Evolutionary conservation across 495 filamentous ascomycete genomes (phyloP), one percentile per base, ranked within the genome.

Genomic region (Articulospora tetracladia): DNA sequence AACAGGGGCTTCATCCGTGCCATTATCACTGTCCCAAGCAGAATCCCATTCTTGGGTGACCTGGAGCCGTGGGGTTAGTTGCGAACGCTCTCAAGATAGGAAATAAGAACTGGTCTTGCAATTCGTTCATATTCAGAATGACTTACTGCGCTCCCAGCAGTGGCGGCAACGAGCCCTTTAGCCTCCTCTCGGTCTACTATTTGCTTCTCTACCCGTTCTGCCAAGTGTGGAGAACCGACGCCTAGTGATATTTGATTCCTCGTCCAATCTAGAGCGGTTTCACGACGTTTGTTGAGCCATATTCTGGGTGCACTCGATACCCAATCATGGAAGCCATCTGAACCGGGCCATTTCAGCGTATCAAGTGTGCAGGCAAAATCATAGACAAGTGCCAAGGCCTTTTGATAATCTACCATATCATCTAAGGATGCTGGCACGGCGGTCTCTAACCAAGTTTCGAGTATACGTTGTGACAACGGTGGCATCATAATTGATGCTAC

Each of bases 271-370:
- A 99, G 75, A 2, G 88, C 86, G 41, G 80, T 79, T 63, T 94
- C 91, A 58, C 86, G 86, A 58, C 90, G 86, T 68, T 89, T 92
- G n/a, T 84, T 82, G 22, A 97, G 77, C 94, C 94, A 98, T 13
- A 92, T 80, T 23, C 82, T 82, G 4, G 93, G 88, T 7, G 87
- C 88, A 51, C 85, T 83, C 28, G 87, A 83, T 0, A 88, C 84
- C 94, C 94, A 98, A 41, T 90, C 86, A 11, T 83, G 76, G 55
- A 98, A 71, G 20, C 85, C 82, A 58, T 84, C 79, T 23, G 88
- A 79, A 20, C 89, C 89, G 25, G 79, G 78, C 83, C 90, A 92
- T 0, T 81, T 77, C 13, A 88, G 74, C 0, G 73, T 71, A 47
- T 86, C 82, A 13, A 97, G 71, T 2, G 71, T 77, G 10, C 75